Evolutionary conservation across 2,329 filamentous ascomycete species (phyloP), one percentile per base, ranked within the genome.

Genomic region (Phialocephala sp.): DNA sequence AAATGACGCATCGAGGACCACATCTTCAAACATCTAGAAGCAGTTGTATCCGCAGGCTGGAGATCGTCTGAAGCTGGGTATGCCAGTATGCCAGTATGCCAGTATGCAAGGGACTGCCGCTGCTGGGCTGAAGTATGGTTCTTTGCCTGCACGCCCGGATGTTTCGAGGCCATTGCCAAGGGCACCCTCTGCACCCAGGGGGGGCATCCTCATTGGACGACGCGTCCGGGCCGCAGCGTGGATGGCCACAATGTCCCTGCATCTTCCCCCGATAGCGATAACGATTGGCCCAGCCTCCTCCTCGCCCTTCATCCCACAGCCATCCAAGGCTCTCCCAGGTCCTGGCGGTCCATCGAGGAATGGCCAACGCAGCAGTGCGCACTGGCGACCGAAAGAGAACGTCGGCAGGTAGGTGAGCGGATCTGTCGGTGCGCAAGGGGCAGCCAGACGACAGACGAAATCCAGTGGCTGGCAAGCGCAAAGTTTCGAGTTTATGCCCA

Each of bases 241-340:
- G n/a, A 12, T 14, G 60, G 57, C 64, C 64, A 24, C 41, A 14
- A 41, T n/a, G 22, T 35, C 35, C 24, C 32, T 56, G 64, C 55
- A 41, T 50, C 22, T 47, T 35, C 35, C 37, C 12, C 4, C 35
- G 50, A 37, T 56, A 39, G 32, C 61, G 61, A 62, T 59, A 65
- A 61, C 63, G 50, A 66, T 66, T 67, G 65, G 65, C 57, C 66
- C 65, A 65, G 61, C 68, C 68, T 59, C 67, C 62, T 62, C 43
- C 37, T 59, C 14, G 41, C 54, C 41, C 52, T 8, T 54, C 58
- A 45, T 47, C 52, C 64, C 45, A 57, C 41, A 18, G 12, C 24
- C 50, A 11, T 61, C 45, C 39, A 60, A 64, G 27, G 27, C 27
- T 32, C 27, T 32, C 27, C 27, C 3, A n/a, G n/a, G n/a, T n/a